phyloP scores from a whole-genome alignment of 495 filamentous ascomycete species.

The Copromyces sp. region DNA sequence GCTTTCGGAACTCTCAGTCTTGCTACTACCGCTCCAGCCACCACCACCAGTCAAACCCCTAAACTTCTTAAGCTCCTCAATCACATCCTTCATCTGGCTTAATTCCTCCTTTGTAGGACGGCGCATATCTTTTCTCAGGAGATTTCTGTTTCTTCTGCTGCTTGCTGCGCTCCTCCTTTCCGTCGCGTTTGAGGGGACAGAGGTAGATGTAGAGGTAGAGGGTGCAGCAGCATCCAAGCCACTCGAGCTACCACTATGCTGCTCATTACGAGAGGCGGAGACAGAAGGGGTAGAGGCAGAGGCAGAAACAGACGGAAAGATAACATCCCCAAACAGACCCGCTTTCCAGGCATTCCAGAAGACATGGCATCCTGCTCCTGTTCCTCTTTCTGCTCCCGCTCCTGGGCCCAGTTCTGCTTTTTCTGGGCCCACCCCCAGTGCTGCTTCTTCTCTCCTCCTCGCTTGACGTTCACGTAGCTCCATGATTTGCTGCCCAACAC shows the following conservation, averaged over 20 bases:
- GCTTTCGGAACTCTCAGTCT: too few species aligned
- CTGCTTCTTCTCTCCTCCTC: not conserved
- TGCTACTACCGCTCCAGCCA: not conserved
- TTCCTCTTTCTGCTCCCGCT: too few species aligned
- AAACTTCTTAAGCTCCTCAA: slow-evolving; percentile 27
- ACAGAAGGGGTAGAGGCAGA: not conserved
- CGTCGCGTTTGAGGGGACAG: slow-evolving; percentile 19
- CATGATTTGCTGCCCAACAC: too few species aligned
- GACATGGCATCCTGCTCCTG: not conserved
- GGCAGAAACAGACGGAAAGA: not conserved
- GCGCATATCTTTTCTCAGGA: slow-evolving; percentile 6
- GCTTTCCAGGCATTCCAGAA: not conserved
- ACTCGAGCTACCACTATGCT: not conserved
- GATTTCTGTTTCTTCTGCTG: not conserved
- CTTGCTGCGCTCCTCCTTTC: not conserved
- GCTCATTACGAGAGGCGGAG: slow-evolving; percentile 8
- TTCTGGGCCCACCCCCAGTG: too few species aligned
- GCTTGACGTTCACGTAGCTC: not conserved
- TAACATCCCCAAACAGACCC: not conserved
- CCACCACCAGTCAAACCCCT: slow-evolving; percentile 13
- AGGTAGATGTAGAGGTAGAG: slow-evolving; percentile 12
- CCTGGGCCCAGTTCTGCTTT: too few species aligned
- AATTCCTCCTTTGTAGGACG: slow-evolving; percentile 12
- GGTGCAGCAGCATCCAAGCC: slow-evolving; percentile 1
- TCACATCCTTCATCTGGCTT: slow-evolving; percentile 26